Evolutionary conservation across 2,329 filamentous ascomycete genomes (phyloP).

Genomic region (Aschersonia sp.): DNA sequence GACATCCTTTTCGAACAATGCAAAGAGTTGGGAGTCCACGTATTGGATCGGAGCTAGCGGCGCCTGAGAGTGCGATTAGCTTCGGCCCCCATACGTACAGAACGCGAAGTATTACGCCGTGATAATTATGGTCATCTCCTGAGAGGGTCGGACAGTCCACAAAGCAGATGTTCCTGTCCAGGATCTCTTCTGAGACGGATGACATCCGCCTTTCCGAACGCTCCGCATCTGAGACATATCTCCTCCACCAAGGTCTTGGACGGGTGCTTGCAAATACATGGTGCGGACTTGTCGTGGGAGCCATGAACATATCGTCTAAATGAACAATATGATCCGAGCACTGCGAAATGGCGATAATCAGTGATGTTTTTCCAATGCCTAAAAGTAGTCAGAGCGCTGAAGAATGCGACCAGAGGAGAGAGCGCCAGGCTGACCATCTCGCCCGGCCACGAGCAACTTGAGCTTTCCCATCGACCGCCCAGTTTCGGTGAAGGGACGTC

Average conservation of each 20-base stretch:
- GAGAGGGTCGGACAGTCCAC: constrained; percentile 58
- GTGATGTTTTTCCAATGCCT: constrained; percentile 79
- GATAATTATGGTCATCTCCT: too few relatives aligned
- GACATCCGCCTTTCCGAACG: constrained; percentile 51
- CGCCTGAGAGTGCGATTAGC: neutral
- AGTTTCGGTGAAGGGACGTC: constrained; percentile 76
- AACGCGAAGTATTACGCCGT: too few relatives aligned
- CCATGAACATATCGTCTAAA: constrained; percentile 50
- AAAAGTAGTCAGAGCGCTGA: neutral
- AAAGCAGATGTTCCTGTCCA: constrained; percentile 89
- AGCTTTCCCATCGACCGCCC: constrained; percentile 74
- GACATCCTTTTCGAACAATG: constrained; percentile 33
- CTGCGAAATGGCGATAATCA: constrained; percentile 80
- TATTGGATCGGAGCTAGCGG: constrained; percentile 41
- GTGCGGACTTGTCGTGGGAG: constrained; percentile 24
- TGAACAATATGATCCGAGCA: constrained; percentile 86
- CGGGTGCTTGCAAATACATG: constrained; percentile 71
- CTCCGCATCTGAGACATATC: constrained; percentile 49
- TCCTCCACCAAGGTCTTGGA: constrained; percentile 83
- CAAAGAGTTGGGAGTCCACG: constrained; percentile 38
- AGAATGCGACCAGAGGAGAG: too few relatives aligned
- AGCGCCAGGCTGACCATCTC: constrained; percentile 41
- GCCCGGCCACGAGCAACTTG: constrained; percentile 77
- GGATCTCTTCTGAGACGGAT: constrained; percentile 48
- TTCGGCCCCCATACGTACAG: too few relatives aligned